Percentiles rank a stretch among this genome's conserved stretches.
These are phyloP conservation scores for Pleodorina starrii DNA, from an alignment of 139 green algal species.

Conservation along the genomic window DNA sequence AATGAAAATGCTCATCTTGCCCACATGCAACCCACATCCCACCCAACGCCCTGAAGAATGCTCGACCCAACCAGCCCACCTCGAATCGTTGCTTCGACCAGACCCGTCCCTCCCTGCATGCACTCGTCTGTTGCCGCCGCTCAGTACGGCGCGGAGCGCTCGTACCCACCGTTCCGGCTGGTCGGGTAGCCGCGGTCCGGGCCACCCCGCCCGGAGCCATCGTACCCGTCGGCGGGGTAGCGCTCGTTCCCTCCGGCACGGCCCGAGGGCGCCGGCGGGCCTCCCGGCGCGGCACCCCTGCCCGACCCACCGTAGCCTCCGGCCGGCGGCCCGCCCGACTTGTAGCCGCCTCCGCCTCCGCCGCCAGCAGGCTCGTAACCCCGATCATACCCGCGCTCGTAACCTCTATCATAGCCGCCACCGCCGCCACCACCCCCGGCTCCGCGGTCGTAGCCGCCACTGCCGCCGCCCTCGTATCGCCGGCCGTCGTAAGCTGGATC, in stretches of 20 bases:
- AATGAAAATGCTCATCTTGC: no score
- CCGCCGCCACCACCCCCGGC: not conserved
- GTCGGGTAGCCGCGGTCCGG: conserved; percentile 17
- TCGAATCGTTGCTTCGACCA: no score
- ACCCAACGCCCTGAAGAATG: no score
- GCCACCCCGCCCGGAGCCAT: conserved; percentile 5
- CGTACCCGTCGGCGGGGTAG: conserved; percentile 3
- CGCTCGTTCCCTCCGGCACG: not conserved
- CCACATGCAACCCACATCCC: no score
- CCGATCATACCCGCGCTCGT: not conserved
- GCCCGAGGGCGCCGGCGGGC: not conserved
- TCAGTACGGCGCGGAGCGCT: conserved; percentile 35
- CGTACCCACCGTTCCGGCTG: not conserved
- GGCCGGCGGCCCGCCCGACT: not conserved
- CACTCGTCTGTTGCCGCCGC: not conserved
- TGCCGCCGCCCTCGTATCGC: not conserved
- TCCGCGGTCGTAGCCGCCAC: conserved; percentile 25
- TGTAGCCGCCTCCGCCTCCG: conserved; percentile 8
- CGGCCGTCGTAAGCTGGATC: not conserved
- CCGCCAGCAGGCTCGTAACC: not conserved
- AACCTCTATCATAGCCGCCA: not conserved
- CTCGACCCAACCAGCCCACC: no score
- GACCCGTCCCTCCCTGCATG: no score
- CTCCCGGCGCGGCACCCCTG: not conserved
- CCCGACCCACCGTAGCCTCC: not conserved